Percentiles rank a stretch among this genome's conserved stretches.
Conservation (phyloP, 2,329 filamentous ascomycete genomes). For the Cladophialophora yegresii region DNA sequence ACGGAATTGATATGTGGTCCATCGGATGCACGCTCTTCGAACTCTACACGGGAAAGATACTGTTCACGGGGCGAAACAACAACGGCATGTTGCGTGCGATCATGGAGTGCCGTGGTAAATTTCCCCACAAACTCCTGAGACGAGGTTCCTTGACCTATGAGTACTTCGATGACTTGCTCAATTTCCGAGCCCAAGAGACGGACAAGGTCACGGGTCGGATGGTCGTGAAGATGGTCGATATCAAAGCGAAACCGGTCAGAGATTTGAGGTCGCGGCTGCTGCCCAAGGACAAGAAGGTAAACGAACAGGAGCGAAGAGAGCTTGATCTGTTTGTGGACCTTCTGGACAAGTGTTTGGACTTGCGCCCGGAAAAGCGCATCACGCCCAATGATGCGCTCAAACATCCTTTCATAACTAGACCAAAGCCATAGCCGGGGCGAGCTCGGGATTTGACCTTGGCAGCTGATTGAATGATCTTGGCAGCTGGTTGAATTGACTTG, state of each 20-base stretch:
- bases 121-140: conserved; percentile 84
- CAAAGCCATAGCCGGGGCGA: conserved; percentile 23
- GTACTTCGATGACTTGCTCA: conserved; percentile 82
- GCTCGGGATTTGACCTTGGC: not conserved
- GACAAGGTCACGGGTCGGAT: conserved; percentile 86
- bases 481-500: not conserved
- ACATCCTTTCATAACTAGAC: conserved; percentile 76
- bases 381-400: conserved; percentile 82
- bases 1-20: conserved; percentile 95
- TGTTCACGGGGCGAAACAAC: conserved; percentile 93
- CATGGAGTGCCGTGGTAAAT: conserved; percentile 92
- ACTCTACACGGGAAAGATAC: conserved; percentile 93
- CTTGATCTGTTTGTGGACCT: conserved; percentile 82
- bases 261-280: conserved; percentile 80
- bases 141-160: conserved; percentile 72
- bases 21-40: conserved; percentile 97
- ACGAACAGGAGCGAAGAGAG: conserved; percentile 72
- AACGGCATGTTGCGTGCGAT: conserved; percentile 98
- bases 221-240: conserved; percentile 50
- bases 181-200: conserved; percentile 80
- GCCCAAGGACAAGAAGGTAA: conserved; percentile 70
- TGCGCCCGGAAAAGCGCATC: conserved; percentile 91
- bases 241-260: conserved; percentile 68
- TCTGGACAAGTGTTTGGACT: conserved; percentile 79
- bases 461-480: not conserved